These are phyloP conservation scores for Lunularia cruciata DNA, from an alignment of 225 moss, liverwort and hornwort species.

Conservation along the genomic window DNA sequence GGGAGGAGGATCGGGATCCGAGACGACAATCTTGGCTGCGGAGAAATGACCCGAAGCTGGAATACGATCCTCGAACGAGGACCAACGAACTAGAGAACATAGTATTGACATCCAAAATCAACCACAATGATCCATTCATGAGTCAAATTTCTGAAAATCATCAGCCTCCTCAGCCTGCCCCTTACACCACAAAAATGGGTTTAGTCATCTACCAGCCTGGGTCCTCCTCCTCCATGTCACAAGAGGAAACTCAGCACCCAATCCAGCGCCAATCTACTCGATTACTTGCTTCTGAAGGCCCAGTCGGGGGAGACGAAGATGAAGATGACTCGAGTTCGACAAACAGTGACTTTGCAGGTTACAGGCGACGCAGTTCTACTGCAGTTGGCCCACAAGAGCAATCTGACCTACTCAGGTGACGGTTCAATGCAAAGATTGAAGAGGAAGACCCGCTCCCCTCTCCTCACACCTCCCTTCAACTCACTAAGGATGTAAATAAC, in stretches of 20 bases:
- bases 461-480: too few relatives aligned
- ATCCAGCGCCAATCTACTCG: too few relatives aligned
- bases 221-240: neutral
- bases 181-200: neutral
- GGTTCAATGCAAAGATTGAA: too few relatives aligned
- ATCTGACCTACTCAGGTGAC: conserved; percentile 15
- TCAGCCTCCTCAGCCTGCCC: too few relatives aligned
- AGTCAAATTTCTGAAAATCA: neutral
- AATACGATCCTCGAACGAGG: neutral
- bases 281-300: neutral
- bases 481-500: too few relatives aligned
- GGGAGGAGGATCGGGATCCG: neutral
- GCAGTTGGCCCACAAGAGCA: conserved; percentile 4
- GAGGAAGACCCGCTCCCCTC: too few relatives aligned
- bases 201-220: neutral
- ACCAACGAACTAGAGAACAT: neutral
- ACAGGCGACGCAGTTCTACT: conserved; percentile 7
- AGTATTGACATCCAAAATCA: neutral
- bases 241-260: too few relatives aligned
- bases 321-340: conserved; percentile 3
- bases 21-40: neutral
- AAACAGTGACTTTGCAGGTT: neutral
- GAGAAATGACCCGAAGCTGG: neutral
- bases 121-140: neutral
- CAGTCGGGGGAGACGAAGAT: neutral